A percentile compares a stretch with the other conserved stretches of the same genome.
Conservation (phyloP, 1,139 yeast genomes). For the Yamadazyma sp. region DNA sequence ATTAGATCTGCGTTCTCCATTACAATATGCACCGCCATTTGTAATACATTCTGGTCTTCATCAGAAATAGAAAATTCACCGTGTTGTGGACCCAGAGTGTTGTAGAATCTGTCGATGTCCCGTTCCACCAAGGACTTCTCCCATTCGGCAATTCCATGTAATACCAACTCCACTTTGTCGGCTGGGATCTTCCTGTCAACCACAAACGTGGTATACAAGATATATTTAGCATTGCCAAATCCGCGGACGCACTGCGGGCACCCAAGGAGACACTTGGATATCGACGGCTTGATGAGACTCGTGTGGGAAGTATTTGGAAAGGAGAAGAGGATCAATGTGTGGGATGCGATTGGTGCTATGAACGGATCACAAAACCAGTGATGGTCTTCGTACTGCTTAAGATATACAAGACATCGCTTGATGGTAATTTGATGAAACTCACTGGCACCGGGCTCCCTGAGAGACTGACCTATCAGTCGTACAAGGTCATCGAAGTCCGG, state of each 20-base stretch:
- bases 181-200: conserved; percentile 49
- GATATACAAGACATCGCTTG: conserved; percentile 24
- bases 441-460: conserved; percentile 25
- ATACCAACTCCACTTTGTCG: conserved; percentile 49
- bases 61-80: background rate
- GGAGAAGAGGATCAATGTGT: conserved; percentile 59
- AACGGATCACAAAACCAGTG: conserved; percentile 61
- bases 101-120: conserved; percentile 6
- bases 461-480: conserved; percentile 22
- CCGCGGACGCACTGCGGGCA: conserved; percentile 55
- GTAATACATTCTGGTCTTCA: background rate
- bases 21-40: conserved; percentile 3
- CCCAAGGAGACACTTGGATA: conserved; percentile 36
- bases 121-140: conserved; percentile 27
- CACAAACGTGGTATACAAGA: conserved; percentile 52
- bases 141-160: conserved; percentile 55
- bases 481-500: conserved; percentile 27
- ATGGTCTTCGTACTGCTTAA: conserved; percentile 19
- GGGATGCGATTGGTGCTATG: conserved; percentile 49
- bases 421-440: conserved; percentile 28
- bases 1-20: conserved; percentile 43
- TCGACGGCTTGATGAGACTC: conserved; percentile 39
- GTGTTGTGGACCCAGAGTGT: background rate
- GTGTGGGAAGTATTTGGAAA: conserved; percentile 49
- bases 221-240: conserved; percentile 54